These are phyloP conservation scores for Picochlorum sp. DNA, from an alignment of 139 green algal species.

Conservation along the genomic window DNA sequence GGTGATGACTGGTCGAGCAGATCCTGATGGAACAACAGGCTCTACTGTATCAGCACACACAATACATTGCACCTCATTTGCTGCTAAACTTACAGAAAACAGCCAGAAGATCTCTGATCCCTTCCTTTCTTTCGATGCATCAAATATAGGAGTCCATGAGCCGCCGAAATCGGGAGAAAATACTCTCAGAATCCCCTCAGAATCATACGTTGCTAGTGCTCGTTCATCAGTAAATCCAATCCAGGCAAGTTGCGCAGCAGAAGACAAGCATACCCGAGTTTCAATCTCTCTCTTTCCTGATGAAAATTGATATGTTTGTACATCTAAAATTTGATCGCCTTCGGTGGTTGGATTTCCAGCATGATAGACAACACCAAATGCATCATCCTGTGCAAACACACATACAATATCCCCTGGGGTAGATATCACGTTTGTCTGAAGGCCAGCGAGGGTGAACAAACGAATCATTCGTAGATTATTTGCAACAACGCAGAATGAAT, in stretches of 20 bases:
- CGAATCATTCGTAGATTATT: conserved; percentile 59
- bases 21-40: conserved; percentile 31
- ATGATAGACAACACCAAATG: conserved; percentile 42
- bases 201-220: conserved; percentile 52
- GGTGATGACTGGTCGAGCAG: conserved; percentile 55
- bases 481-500: conserved; percentile 47
- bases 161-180: conserved; percentile 52
- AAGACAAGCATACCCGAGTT: conserved; percentile 45
- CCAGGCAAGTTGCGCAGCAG: conserved; percentile 52
- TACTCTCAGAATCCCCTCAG: conserved; percentile 41
- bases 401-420: conserved; percentile 47
- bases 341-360: conserved; percentile 14
- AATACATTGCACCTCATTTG: conserved; percentile 55
- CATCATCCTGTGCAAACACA: conserved; percentile 34
- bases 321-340: conserved; percentile 39
- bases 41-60: conserved; percentile 35
- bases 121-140: conserved; percentile 33
- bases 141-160: conserved; percentile 62
- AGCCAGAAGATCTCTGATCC: conserved; percentile 60
- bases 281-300: conserved; percentile 15
- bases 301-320: conserved; percentile 33
- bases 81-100: conserved; percentile 36
- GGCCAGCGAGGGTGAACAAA: conserved; percentile 52
- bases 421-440: conserved; percentile 38
- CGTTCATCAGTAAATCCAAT: conserved; percentile 68